These are phyloP conservation scores for Periglandula ipomoeae DNA, from an alignment of 2,329 filamentous ascomycete species.

Conservation along the genomic window DNA sequence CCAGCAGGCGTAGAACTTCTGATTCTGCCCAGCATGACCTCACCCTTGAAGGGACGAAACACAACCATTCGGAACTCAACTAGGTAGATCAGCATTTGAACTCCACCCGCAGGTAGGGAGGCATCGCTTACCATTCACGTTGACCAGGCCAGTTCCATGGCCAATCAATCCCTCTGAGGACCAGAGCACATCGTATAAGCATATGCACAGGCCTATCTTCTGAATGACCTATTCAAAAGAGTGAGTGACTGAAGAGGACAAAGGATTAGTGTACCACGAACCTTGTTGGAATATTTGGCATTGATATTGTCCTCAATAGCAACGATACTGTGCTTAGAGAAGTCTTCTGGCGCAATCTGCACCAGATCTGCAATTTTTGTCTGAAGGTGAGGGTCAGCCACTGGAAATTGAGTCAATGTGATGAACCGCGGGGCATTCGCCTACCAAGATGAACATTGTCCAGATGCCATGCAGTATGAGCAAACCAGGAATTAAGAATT, in stretches of 20 bases:
- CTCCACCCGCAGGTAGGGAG: no score
- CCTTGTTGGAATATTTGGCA: conserved; percentile 90
- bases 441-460: conserved; percentile 43
- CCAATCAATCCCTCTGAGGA: conserved; percentile 90
- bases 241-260: conserved; percentile 2
- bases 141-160: conserved; percentile 83
- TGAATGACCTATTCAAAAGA: conserved; percentile 59
- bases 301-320: conserved; percentile 97
- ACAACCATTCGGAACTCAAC: conserved; percentile 91
- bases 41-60: conserved; percentile 91
- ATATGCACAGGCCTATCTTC: conserved; percentile 87
- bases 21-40: conserved; percentile 82
- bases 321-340: conserved; percentile 70
- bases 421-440: conserved; percentile 4
- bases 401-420: neutral
- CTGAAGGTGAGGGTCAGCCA: conserved; percentile 35
- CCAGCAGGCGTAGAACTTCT: conserved; percentile 62
- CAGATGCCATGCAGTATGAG: neutral
- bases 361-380: conserved; percentile 92
- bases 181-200: conserved; percentile 82
- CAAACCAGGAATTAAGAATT: neutral
- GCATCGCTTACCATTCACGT: conserved; percentile 66
- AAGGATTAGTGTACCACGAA: conserved; percentile 20
- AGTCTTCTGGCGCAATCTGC: conserved; percentile 82
- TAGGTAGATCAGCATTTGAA: conserved; percentile 23